A percentile compares a stretch with the other conserved stretches of the same genome.
These are phyloP conservation scores for Trichoderma lentiforme DNA, from an alignment of 2,329 filamentous ascomycete genomes.

Conservation along the genomic window DNA sequence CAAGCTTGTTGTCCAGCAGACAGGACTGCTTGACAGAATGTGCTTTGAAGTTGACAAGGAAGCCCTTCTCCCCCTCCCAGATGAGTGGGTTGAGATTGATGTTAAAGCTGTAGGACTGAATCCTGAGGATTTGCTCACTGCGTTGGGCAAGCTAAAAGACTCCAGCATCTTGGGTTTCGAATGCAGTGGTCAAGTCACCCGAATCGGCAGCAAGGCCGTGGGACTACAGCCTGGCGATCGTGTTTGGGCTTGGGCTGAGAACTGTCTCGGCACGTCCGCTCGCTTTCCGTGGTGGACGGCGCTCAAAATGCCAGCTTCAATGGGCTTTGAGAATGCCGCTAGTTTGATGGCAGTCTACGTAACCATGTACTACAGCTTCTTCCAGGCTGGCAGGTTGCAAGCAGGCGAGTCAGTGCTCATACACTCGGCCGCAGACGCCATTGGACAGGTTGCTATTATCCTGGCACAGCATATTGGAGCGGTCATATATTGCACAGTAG, in stretches of 20 bases:
- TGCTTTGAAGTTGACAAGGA: neutral
- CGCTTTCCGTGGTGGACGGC: neutral
- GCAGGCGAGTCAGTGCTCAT: constrained; percentile 33
- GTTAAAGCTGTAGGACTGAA: too few relatives aligned
- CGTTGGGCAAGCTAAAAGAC: too few relatives aligned
- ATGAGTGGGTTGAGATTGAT: too few relatives aligned
- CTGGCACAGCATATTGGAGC: constrained; percentile 25
- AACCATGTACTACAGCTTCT: too few relatives aligned
- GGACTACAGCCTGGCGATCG: neutral
- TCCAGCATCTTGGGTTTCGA: too few relatives aligned
- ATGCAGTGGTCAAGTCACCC: too few relatives aligned
- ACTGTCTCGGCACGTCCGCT: neutral
- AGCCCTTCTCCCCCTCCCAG: neutral
- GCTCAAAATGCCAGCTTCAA: neutral
- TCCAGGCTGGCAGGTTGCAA: constrained; percentile 23
- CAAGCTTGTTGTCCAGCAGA: neutral
- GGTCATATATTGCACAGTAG: constrained; percentile 3
- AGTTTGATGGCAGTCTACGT: neutral
- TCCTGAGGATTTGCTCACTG: too few relatives aligned
- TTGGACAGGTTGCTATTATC: constrained; percentile 31
- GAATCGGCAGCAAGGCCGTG: too few relatives aligned
- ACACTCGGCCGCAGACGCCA: constrained; percentile 30
- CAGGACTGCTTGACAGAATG: neutral
- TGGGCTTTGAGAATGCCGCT: neutral
- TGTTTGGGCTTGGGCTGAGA: neutral